phyloP scores from a whole-genome alignment of 441 rosid species.

The Corymbia calophylla region DNA sequence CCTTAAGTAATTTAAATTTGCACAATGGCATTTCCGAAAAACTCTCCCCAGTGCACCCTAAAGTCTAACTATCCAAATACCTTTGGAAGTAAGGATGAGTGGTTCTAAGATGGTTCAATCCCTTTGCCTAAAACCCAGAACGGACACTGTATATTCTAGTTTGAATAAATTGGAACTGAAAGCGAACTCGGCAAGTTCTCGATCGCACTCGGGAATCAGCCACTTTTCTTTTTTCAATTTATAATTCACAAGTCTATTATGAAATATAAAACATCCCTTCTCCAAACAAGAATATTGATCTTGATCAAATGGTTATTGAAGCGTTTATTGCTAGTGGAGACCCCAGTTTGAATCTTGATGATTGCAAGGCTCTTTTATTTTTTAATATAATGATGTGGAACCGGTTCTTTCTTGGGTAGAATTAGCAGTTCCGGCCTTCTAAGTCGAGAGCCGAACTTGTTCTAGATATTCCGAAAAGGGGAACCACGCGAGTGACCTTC shows the following conservation, averaged over 20 bases:
- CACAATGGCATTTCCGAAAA: neutral
- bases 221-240: neutral
- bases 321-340: neutral
- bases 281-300: neutral
- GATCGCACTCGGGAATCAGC: fast-evolving
- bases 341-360: neutral
- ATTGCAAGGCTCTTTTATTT: neutral
- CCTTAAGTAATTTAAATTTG: neutral
- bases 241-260: neutral
- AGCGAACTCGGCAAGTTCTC: neutral
- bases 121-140: neutral
- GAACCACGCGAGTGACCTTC: neutral
- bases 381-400: neutral
- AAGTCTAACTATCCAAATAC: neutral
- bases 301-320: neutral
- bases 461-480: neutral
- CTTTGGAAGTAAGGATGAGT: neutral
- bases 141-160: neutral
- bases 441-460: neutral
- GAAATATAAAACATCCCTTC: neutral
- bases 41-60: neutral
- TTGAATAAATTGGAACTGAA: neutral
- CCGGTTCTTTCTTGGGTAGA: neutral
- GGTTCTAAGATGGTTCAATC: neutral
- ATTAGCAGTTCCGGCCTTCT: neutral